Conservation (phyloP, 768 basidiomycete genomes). For the Rhizopogon sp. region DNA sequence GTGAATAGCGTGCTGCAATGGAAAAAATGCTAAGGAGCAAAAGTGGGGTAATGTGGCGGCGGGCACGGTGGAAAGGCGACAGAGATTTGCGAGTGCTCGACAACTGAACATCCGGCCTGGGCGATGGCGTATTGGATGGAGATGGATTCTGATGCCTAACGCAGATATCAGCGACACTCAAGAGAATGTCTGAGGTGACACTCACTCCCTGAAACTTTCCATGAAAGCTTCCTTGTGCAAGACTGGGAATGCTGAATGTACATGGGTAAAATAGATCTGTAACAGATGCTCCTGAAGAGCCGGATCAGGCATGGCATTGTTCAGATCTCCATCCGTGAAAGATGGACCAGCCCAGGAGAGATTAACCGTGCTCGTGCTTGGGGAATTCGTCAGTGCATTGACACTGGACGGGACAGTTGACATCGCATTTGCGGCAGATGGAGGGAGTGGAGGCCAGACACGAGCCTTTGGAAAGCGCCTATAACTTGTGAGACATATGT, state of each 20-base stretch:
- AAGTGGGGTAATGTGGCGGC: slow-evolving; percentile 52
- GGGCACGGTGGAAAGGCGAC: slow-evolving; percentile 36
- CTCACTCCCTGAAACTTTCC: slow-evolving; percentile 47
- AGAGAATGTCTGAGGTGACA: neutral
- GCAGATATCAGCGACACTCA: neutral
- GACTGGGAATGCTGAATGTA: slow-evolving; percentile 76
- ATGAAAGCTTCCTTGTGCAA: slow-evolving; percentile 68
- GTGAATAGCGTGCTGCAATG: slow-evolving; percentile 69
- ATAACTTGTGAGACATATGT: slow-evolving; percentile 15
- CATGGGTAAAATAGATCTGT: slow-evolving; percentile 74
- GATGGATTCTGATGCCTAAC: slow-evolving; percentile 21
- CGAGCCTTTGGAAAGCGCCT: slow-evolving; percentile 84
- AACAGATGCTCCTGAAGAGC: slow-evolving; percentile 64
- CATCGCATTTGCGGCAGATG: slow-evolving; percentile 20
- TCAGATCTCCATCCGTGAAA: slow-evolving; percentile 31
- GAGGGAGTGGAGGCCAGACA: slow-evolving; percentile 73
- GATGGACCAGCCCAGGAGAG: slow-evolving; percentile 17
- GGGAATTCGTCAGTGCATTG: slow-evolving; percentile 4
- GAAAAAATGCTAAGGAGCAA: slow-evolving; percentile 83
- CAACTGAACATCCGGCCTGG: slow-evolving; percentile 15
- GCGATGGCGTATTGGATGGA: slow-evolving; percentile 27
- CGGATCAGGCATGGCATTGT: slow-evolving; percentile 47
- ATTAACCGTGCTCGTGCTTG: slow-evolving; percentile 4
- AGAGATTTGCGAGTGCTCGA: slow-evolving; percentile 13
- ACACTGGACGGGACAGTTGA: neutral